Evolutionary conservation across 1,284 basidiomycete genomes (phyloP), one percentile per base, ranked within the genome.

Genomic region (Lignosus rhinocerotis): DNA sequence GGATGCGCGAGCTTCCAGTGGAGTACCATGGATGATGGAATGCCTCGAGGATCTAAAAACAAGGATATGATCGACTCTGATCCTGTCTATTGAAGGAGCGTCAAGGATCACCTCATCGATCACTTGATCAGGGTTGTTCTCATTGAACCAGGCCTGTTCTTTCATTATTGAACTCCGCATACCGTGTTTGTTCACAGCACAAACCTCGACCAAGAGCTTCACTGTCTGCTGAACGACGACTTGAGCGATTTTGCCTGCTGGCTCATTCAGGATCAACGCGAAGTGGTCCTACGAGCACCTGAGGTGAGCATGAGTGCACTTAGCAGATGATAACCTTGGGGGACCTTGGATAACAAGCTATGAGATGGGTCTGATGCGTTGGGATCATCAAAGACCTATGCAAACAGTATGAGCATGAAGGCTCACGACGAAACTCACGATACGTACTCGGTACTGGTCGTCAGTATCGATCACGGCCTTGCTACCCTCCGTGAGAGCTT

Each of bases 301-400:
- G 16, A 17, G 6, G 36, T 58, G 32, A 63, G 50, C n/a, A 16
- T 44, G 19, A 31, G 19, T 25, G 41, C 17, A 38, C 14, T 9
- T n/a, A 10, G n/a, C 4, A 19, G 14, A 52, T 17, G 16, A 12
- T 36, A 17, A 36, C 25, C 16, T 45, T 45, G 42, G 33, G 56
- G 19, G 49, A 81, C 82, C 78, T 86, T 87, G 36, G 84, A 84
- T 51, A 88, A 75, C 55, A 86, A 70, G 73, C 83, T 85, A 73
- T 91, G 88, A 4, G 88, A 88, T 3, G 88, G 89, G 67, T 91
- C 88, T 12, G 85, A 86, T 12, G 88, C 86, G 65, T 84, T 74
- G n/a, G 82, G 80, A 69, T 89, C 80, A 65, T 86, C 77, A 74
- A 90, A 92, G 31, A 90, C 85, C 79, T 85, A 36, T 16, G 19